Conservation (phyloP, 2,329 filamentous ascomycete genomes). For the Colletotrichum orbiculare region DNA sequence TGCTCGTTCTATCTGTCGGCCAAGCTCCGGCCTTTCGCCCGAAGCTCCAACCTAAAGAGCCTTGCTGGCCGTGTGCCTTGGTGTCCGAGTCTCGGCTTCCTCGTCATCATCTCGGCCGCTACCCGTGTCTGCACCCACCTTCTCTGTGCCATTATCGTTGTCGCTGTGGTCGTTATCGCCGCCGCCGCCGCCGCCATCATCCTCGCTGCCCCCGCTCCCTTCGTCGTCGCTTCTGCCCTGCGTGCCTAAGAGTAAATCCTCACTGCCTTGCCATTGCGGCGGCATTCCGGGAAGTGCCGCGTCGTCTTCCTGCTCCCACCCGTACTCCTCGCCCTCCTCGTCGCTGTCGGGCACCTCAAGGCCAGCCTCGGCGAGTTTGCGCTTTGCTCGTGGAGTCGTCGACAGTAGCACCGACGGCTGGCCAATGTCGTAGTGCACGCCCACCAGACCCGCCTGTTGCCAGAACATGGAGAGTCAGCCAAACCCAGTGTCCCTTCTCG, state of each 20-base stretch:
- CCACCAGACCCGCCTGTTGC: conserved; percentile 55
- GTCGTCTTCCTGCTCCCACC: conserved; percentile 76
- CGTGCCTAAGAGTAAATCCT: conserved; percentile 68
- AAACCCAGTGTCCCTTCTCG: conserved; percentile 19
- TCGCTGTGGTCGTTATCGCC: conserved; percentile 39
- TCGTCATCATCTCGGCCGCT: conserved; percentile 35
- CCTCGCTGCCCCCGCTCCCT: conserved; percentile 43
- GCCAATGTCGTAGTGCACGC: conserved; percentile 53
- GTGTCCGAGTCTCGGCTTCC: conserved; percentile 23
- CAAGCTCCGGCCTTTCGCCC: conserved; percentile 33
- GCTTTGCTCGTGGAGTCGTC: conserved; percentile 62
- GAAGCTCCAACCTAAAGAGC: conserved; percentile 11
- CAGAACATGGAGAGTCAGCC: conserved; percentile 27
- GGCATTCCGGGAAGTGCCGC: conserved; percentile 68
- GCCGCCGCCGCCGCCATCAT: conserved; percentile 28
- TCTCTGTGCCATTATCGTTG: conserved; percentile 31
- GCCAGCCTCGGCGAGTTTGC: conserved; percentile 71
- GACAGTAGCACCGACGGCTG: conserved; percentile 47
- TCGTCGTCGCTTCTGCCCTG: conserved; percentile 49
- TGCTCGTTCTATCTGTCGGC: conserved; percentile 36
- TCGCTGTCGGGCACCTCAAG: conserved; percentile 72
- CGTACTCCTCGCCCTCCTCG: conserved; percentile 75
- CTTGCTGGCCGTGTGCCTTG: conserved; percentile 6
- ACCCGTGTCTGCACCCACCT: conserved; percentile 34
- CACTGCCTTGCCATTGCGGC: conserved; percentile 76